Evolutionary conservation across 345 rosid genomes (phyloP).

Genomic region (Gossypium rotundifolium): DNA sequence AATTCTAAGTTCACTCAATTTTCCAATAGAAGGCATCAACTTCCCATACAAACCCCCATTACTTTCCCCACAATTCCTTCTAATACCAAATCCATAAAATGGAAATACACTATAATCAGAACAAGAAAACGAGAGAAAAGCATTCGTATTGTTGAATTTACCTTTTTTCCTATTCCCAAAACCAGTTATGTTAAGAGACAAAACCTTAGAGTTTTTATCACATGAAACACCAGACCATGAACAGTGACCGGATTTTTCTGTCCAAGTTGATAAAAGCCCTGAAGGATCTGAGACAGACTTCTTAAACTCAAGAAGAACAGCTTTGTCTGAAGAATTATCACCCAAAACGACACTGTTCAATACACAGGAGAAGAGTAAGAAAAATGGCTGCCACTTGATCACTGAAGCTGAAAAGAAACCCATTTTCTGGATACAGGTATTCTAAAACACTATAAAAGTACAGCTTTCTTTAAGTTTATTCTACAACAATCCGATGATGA

Average conservation of each 20-base stretch:
- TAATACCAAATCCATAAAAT: constrained; percentile 59
- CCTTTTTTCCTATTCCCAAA: constrained; percentile 37
- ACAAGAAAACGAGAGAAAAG: constrained; percentile 37
- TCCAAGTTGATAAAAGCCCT: constrained; percentile 65
- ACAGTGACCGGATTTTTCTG: constrained; percentile 41
- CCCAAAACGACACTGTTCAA: constrained; percentile 20
- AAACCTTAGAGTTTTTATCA: constrained; percentile 50
- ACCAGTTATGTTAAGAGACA: constrained; percentile 68
- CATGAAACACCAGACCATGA: constrained; percentile 71
- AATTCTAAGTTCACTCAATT: constrained; percentile 60
- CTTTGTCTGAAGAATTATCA: constrained; percentile 45
- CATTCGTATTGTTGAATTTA: constrained; percentile 23
- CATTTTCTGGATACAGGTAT: constrained; percentile 27
- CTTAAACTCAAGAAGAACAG: constrained; percentile 65
- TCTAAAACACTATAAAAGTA: not conserved
- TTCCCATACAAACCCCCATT: constrained; percentile 55
- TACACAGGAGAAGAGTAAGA: constrained; percentile 22
- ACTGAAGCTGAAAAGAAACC: constrained; percentile 37
- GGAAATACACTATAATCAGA: constrained; percentile 58
- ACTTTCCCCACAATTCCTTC: constrained; percentile 50
- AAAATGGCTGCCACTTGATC: constrained; percentile 40
- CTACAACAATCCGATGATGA: constrained; percentile 3
- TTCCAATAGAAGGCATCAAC: constrained; percentile 42
- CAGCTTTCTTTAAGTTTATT: constrained; percentile 3
- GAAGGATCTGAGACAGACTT: constrained; percentile 51